Base-by-base conservation (phyloP, 306 rosid species). In the Dalbergia cultrata region DNA sequence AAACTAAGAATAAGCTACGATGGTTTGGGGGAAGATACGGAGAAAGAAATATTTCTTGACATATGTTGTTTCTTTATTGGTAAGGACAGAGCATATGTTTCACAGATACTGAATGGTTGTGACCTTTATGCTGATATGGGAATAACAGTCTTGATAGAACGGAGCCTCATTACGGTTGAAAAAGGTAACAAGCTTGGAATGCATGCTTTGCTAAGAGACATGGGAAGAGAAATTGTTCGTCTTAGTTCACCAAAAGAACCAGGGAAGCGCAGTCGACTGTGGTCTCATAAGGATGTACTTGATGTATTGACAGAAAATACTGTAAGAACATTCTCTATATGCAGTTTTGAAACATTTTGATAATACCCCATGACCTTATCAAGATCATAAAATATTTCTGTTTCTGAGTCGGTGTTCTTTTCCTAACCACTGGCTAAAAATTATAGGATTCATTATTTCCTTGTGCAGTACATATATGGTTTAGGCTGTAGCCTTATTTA, bases 31-130 rank as follows among this genome's bases (percentile, higher is more conserved):
- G 69, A 70, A 70, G 26, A 50, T 0, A 61, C 33, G 22, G 26
- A 41, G 3, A 79, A 62, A 50, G 85, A 81, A 22, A 83, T 83
- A 50, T 88, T 88, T 21, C 86, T 83, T 19, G 88, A 88, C 50
- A 60, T 88, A 21, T 75, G 83, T 13, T 83, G 86, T 66, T 88
- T 83, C 76, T 85, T 88, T 45, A 72, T 81, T 0, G 88, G 88
- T 1, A 74, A 73, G 77, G 49, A 83, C 0, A 58, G 7, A 21
- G 54, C 35, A 0, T 12, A 74, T 2, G 89, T 85, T 9, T 73
- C 41, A 0, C 12, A 78, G 33, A 64, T 83, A 34, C 26, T 85
- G 4, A 76, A 85, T 34, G 86, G 79, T 0, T 88, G 88, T 81
- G 86, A 81, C 1, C 45, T 83, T 1, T 54, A 14, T 79, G 80